Conservation (phyloP, 2,329 filamentous ascomycete species). For the Aspergillus hortae region DNA sequence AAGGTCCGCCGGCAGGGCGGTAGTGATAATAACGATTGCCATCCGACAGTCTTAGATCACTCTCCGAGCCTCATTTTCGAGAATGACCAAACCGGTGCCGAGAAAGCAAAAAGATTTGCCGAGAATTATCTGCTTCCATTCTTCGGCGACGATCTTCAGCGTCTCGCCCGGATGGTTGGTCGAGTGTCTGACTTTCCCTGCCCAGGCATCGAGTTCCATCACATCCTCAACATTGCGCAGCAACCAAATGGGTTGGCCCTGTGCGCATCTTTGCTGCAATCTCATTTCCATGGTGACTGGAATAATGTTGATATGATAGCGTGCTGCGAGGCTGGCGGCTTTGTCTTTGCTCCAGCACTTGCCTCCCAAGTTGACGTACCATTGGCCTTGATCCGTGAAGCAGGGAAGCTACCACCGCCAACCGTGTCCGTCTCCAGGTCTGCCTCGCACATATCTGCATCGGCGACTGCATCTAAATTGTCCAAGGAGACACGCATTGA, state of each 20-base stretch:
- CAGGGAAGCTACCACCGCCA: conserved; percentile 58
- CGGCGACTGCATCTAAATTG: conserved; percentile 6
- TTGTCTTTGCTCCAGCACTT: conserved; percentile 53
- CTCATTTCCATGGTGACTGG: conserved; percentile 49
- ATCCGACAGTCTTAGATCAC: no score
- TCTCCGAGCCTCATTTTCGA: conserved; percentile 48
- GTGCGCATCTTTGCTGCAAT: conserved; percentile 50
- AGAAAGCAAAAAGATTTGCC: conserved; percentile 42
- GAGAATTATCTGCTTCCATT: conserved; percentile 43
- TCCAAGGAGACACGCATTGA: background rate
- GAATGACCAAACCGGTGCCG: conserved; percentile 47
- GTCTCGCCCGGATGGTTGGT: conserved; percentile 37
- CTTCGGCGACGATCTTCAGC: conserved; percentile 45
- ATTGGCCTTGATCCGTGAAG: conserved; percentile 52
- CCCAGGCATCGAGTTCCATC: conserved; percentile 52
- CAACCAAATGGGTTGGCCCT: conserved; percentile 49
- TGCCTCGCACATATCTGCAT: conserved; percentile 54
- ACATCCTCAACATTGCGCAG: conserved; percentile 56
- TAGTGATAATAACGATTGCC: no score
- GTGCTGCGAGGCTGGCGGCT: conserved; percentile 57
- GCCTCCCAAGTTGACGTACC: conserved; percentile 40
- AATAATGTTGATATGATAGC: conserved; percentile 43
- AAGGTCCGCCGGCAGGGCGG: no score
- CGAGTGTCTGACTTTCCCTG: conserved; percentile 50
- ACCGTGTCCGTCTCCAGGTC: conserved; percentile 48